Percentiles rank a stretch among this genome's conserved stretches.
Evolutionary conservation across 2,329 filamentous ascomycete genomes (phyloP).

Genomic region (Hymenoscyphus infarciens): DNA sequence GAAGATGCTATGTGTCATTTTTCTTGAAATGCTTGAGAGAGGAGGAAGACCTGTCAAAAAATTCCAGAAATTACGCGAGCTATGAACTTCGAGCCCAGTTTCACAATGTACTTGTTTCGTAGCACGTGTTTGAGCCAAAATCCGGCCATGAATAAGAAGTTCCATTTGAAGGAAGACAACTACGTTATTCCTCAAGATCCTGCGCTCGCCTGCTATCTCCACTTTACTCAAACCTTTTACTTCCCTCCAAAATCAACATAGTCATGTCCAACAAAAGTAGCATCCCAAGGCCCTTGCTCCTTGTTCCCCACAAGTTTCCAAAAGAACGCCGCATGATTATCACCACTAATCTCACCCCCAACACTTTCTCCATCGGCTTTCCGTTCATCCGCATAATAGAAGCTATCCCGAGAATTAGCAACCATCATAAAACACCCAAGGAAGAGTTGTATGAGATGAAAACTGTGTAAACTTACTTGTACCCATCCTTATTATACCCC

Average conservation of each 20-base stretch:
- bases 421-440: neutral
- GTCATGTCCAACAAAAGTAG: slow-evolving; percentile 41
- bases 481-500: slow-evolving; percentile 38
- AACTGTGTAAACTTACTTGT: slow-evolving; percentile 28
- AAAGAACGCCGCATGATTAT: slow-evolving; percentile 42
- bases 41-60: too few species aligned
- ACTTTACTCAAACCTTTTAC: neutral
- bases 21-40: too few species aligned
- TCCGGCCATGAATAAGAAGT: too few species aligned
- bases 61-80: too few species aligned
- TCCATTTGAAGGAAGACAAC: too few species aligned
- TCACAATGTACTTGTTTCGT: too few species aligned
- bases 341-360: slow-evolving; percentile 36
- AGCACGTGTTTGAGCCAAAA: too few species aligned
- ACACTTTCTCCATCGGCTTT: slow-evolving; percentile 39
- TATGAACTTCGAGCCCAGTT: too few species aligned
- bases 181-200: too few species aligned
- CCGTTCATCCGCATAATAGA: slow-evolving; percentile 50
- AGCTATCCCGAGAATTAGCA: slow-evolving; percentile 31
- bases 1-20: too few species aligned
- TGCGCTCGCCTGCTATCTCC: too few species aligned
- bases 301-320: slow-evolving; percentile 37
- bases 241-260: slow-evolving; percentile 10
- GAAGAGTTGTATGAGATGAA: too few species aligned
- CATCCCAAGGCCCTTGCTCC: slow-evolving; percentile 43